Evolutionary conservation across 768 basidiomycete genomes (phyloP).

Genomic region (Mycena rosella): DNA sequence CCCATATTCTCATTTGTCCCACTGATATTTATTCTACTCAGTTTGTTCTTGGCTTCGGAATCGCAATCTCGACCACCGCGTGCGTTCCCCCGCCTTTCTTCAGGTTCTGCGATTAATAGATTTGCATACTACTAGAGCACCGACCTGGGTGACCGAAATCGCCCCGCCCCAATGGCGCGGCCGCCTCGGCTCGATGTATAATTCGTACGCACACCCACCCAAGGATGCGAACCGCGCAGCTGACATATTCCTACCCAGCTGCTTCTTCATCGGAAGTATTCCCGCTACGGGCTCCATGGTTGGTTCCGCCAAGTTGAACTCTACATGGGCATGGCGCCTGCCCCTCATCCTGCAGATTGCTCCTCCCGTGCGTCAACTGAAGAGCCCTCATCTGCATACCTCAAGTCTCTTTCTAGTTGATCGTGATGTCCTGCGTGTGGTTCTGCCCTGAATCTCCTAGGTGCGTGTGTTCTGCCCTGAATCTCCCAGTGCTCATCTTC

Average conservation of each 20-base stretch:
- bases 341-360: conserved; percentile 65
- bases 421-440: conserved; percentile 57
- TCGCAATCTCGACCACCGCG: conserved; percentile 59
- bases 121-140: conserved; percentile 46
- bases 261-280: conserved; percentile 42
- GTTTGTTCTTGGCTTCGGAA: conserved; percentile 60
- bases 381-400: neutral
- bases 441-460: conserved; percentile 37
- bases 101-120: neutral
- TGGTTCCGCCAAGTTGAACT: conserved; percentile 60
- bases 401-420: conserved; percentile 33
- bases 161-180: conserved; percentile 43
- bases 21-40: conserved; percentile 48
- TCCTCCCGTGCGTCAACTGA: conserved; percentile 35
- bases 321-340: conserved; percentile 72
- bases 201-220: conserved; percentile 55
- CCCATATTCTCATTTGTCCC: conserved; percentile 21
- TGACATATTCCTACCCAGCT: neutral
- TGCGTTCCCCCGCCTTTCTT: neutral
- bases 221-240: conserved; percentile 35
- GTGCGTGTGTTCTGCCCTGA: conserved; percentile 27
- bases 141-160: conserved; percentile 58
- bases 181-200: conserved; percentile 62
- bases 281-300: conserved; percentile 42
- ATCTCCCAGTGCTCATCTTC: no score